Percentiles rank a stretch among this genome's conserved stretches.
Conservation (phyloP, 495 filamentous ascomycete species). For the Tuber magnatum region DNA sequence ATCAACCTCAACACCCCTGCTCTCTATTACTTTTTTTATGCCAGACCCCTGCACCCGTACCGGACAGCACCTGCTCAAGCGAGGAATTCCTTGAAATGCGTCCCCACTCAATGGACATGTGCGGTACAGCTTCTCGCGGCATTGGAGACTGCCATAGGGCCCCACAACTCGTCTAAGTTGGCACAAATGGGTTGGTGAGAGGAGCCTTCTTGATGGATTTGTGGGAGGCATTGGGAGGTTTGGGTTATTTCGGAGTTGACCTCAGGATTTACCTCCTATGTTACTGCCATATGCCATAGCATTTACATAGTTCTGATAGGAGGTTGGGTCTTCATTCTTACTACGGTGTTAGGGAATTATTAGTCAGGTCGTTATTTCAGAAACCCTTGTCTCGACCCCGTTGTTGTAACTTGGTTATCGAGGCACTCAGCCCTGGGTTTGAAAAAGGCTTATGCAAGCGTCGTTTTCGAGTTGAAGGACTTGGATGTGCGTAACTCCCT, state of each 20-base stretch:
- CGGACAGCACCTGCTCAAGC: background rate
- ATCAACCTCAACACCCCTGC: too few relatives aligned
- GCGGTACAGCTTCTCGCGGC: background rate
- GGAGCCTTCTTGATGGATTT: background rate
- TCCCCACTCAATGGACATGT: background rate
- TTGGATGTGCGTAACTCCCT: too few relatives aligned
- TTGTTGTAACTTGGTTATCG: too few relatives aligned
- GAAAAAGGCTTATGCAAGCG: too few relatives aligned
- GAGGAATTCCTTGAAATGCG: background rate
- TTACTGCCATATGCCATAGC: background rate
- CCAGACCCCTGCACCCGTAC: too few relatives aligned
- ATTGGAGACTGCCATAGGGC: background rate
- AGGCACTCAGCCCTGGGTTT: too few relatives aligned
- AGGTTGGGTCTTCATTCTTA: background rate
- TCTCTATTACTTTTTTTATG: too few relatives aligned
- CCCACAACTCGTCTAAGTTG: background rate
- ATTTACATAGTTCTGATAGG: background rate
- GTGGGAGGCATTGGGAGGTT: background rate
- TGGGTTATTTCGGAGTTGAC: background rate
- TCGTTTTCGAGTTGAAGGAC: too few relatives aligned
- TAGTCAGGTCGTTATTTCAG: too few relatives aligned
- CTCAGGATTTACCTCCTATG: background rate
- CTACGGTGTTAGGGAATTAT: too few relatives aligned
- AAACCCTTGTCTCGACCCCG: background rate
- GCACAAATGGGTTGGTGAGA: background rate